A percentile compares a stretch with the other conserved stretches of the same genome.
These are phyloP conservation scores for Coemansia sp. DNA, from an alignment of 192 early-diverging fungal species.

Conservation along the genomic window DNA sequence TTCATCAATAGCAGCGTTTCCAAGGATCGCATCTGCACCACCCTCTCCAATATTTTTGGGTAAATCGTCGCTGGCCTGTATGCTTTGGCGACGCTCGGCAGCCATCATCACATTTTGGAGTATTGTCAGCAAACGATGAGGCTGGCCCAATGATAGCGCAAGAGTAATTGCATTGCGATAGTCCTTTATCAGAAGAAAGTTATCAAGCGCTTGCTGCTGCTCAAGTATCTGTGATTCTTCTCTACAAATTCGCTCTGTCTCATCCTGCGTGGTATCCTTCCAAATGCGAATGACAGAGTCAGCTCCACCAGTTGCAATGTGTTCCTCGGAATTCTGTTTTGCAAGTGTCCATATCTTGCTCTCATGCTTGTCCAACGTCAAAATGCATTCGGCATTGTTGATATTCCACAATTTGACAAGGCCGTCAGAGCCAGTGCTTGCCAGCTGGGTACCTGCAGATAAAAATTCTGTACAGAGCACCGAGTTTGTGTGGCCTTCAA, in stretches of 20 bases:
- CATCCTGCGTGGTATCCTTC: slow-evolving; percentile 87
- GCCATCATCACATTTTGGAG: slow-evolving; percentile 62
- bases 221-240: slow-evolving; percentile 66
- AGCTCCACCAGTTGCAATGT: slow-evolving; percentile 84
- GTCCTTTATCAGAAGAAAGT: slow-evolving; percentile 82
- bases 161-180: slow-evolving; percentile 89
- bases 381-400: slow-evolving; percentile 83
- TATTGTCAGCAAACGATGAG: slow-evolving; percentile 75
- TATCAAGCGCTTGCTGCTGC: slow-evolving; percentile 89
- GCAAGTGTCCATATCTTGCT: slow-evolving; percentile 94
- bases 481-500: slow-evolving; percentile 98
- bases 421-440: slow-evolving; percentile 87
- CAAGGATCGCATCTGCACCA: slow-evolving; percentile 19
- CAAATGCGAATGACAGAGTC: slow-evolving; percentile 90
- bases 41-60: neutral
- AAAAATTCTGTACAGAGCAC: slow-evolving; percentile 85
- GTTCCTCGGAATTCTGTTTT: slow-evolving; percentile 63
- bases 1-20: slow-evolving; percentile 62
- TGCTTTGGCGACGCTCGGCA: slow-evolving; percentile 36
- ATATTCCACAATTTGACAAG: slow-evolving; percentile 97
- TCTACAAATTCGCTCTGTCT: slow-evolving; percentile 70
- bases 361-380: slow-evolving; percentile 90
- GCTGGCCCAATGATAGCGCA: slow-evolving; percentile 86
- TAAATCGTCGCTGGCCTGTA: slow-evolving; percentile 2
- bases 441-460: slow-evolving; percentile 82